phyloP scores from a whole-genome alignment of 2,329 filamentous ascomycete genomes.

The Aspergillus versicolor region DNA sequence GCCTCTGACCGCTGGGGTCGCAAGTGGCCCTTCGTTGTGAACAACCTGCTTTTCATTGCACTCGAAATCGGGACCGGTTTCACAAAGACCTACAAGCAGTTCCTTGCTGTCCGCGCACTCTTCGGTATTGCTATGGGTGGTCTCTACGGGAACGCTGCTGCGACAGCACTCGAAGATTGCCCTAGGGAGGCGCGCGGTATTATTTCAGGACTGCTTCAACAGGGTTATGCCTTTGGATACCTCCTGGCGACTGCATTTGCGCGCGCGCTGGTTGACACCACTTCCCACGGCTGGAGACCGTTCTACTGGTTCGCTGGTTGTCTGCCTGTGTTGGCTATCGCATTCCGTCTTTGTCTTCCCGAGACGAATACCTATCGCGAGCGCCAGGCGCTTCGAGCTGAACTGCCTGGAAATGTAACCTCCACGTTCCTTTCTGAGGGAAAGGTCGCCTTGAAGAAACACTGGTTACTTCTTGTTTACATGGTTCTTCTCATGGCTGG shows the following conservation, averaged over 20 bases:
- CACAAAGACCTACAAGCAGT: conserved; percentile 57
- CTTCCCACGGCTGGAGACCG: conserved; percentile 76
- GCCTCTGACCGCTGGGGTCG: conserved; percentile 53
- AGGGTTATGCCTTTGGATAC: conserved; percentile 65
- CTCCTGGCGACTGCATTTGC: conserved; percentile 49
- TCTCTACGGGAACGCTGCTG: conserved; percentile 61
- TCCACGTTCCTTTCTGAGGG: conserved; percentile 70
- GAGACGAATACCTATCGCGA: conserved; percentile 74
- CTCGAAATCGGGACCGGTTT: conserved; percentile 63
- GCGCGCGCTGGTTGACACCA: conserved; percentile 43
- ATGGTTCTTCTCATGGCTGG: conserved; percentile 84
- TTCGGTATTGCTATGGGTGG: conserved; percentile 67
- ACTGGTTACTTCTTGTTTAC: conserved; percentile 80
- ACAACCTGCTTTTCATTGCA: conserved; percentile 61
- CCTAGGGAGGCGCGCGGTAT: conserved; percentile 59
- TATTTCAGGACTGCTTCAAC: conserved; percentile 62
- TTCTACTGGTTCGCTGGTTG: conserved; percentile 87
- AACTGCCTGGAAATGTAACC: conserved; percentile 57
- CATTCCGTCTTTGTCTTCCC: conserved; percentile 72
- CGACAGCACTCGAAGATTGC: conserved; percentile 63
- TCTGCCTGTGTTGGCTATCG: conserved; percentile 76
- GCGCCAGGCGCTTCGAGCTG: conserved; percentile 62
- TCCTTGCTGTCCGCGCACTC: conserved; percentile 58
- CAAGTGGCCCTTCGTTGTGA: conserved; percentile 61
- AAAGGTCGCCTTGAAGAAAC: conserved; percentile 71